These are phyloP conservation scores for Medicago lupulina DNA, from an alignment of 306 rosid species.

Conservation along the genomic window DNA sequence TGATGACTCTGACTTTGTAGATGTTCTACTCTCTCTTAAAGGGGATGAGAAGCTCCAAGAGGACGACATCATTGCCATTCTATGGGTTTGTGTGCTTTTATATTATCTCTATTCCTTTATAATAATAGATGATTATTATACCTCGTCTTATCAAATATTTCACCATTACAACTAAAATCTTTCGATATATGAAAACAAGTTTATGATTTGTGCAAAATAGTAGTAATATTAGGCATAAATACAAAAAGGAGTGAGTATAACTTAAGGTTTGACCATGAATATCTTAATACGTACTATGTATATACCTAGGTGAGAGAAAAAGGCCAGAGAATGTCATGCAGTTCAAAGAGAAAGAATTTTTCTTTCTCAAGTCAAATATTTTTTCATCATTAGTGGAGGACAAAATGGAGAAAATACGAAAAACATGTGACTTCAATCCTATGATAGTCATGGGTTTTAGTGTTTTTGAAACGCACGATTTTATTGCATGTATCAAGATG, in stretches of 20 bases:
- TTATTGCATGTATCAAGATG: background rate
- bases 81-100: constrained; percentile 53
- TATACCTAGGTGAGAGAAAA: too few species aligned
- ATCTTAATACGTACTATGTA: too few species aligned
- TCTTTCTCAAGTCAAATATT: background rate
- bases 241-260: too few species aligned
- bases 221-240: too few species aligned
- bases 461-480: background rate
- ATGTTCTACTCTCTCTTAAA: constrained; percentile 54
- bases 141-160: too few species aligned
- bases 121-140: too few species aligned
- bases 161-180: too few species aligned
- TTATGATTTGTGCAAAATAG: too few species aligned
- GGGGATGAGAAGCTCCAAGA: constrained; percentile 56
- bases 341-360: too few species aligned
- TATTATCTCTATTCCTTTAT: background rate
- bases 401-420: background rate
- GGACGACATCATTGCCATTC: constrained; percentile 57
- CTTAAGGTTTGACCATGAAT: too few species aligned
- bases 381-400: background rate
- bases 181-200: too few species aligned
- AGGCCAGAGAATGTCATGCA: too few species aligned
- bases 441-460: background rate
- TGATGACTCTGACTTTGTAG: constrained; percentile 52
- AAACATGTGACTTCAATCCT: background rate